Evolutionary conservation across 352 stramenopile genomes (phyloP), one percentile per base, ranked within the genome.

Genomic region (Phytophthora syringae): DNA sequence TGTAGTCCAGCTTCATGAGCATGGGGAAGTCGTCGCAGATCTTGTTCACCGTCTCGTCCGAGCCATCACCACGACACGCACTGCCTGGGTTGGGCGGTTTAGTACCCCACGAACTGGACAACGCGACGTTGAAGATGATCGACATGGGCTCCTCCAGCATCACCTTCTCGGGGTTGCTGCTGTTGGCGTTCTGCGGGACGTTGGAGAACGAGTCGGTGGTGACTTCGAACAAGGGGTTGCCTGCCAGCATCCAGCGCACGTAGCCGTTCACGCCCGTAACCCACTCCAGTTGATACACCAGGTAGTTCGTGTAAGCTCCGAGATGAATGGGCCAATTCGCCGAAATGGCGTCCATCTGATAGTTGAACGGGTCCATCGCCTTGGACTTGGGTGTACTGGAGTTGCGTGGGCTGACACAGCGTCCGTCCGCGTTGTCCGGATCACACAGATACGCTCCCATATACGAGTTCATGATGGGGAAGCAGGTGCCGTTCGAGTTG

Each of bases 111-210:
- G 90, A 96, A 18, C 81, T 94, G 0, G 90, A 97, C 21, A 98
- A 77, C 5, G 93, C 94, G 0, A 92, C 95, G 76, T 98, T 98
- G 44, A 98, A 84, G 54, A 98, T 97, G 20, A 98, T 58, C 58
- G 97, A 98, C 36, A 85, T 92, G 1, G 94, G 94, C 75, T 98
- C 94, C 60, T 91, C 87, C 12, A 96, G 82, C 73, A 98, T 97
- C 53, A 83, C 93, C 71, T 72, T 94, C 74, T 67, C 80, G 63
- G 77, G 86, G 88, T 60, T 90, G 62, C 58, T 82, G 40, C 28
- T 70, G 57, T 70, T 69, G 10, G 58, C 3, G 48, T 84, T 70
- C 53, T 84, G 72, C 15, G 72, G 72, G 4, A 77, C 66, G 28
- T 75, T 71, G 7, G 61, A 62, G 32, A 97, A 76, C 44, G 73